Conservation (phyloP, 1,139 yeast genomes). For the Kurtzmaniella natalensis region DNA sequence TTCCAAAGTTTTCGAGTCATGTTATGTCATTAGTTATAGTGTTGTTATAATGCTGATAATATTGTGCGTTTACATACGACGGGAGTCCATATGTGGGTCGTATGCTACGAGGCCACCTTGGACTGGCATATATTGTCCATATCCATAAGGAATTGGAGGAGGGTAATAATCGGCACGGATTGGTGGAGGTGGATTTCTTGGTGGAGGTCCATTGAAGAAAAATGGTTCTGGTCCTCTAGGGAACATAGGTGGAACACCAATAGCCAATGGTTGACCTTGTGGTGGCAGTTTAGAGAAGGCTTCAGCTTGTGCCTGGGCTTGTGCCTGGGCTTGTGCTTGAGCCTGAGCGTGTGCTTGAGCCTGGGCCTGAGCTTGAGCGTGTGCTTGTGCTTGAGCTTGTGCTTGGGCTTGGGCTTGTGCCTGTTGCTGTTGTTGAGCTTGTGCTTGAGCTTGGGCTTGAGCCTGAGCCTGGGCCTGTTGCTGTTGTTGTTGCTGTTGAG, state of each 20-base stretch:
- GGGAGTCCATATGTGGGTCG: constrained; percentile 24
- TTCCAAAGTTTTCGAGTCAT: too few relatives aligned
- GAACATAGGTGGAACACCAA: constrained; percentile 1
- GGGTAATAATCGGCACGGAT: constrained; percentile 8
- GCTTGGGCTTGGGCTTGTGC: constrained; percentile 7
- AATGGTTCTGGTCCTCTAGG: constrained; percentile 8
- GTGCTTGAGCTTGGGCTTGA: constrained; percentile 10
- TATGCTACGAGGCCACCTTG: constrained; percentile 28
- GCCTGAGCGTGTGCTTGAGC: constrained; percentile 4
- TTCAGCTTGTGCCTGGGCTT: constrained; percentile 9
- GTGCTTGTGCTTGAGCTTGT: constrained; percentile 6
- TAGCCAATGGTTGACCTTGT: constrained; percentile 9
- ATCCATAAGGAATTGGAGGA: constrained; percentile 32
- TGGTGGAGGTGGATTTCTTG: constrained; percentile 16
- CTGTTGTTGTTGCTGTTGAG: constrained; percentile 5
- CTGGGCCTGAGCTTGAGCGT: constrained; percentile 3
- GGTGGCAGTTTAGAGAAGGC: constrained; percentile 7
- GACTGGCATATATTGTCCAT: constrained; percentile 33
- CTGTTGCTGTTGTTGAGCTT: constrained; percentile 7
- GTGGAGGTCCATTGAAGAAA: constrained; percentile 11
- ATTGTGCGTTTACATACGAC: constrained; percentile 32
- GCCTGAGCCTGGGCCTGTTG: constrained; percentile 6
- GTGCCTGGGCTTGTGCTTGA: constrained; percentile 7
- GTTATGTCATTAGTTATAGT: too few relatives aligned
- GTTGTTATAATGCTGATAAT: too few relatives aligned